Percentiles rank a stretch among this genome's conserved stretches.
Conservation (phyloP, 306 rosid genomes). For the Rosa lucieae region DNA sequence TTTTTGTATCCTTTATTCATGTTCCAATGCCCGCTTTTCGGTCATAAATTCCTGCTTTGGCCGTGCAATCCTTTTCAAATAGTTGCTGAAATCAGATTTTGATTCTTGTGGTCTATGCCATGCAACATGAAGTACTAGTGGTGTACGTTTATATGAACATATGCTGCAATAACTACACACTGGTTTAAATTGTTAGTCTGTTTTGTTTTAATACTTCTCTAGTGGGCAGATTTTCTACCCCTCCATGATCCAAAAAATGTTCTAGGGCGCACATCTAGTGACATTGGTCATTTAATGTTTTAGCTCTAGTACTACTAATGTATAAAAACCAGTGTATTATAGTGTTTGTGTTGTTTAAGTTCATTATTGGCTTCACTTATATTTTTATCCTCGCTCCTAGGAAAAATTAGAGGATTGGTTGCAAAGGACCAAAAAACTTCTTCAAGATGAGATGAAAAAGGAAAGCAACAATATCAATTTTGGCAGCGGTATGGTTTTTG, state of each 20-base stretch:
- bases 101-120: neutral
- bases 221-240: neutral
- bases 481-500: slow-evolving; percentile 48
- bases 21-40: neutral
- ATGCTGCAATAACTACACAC: neutral
- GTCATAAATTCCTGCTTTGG: neutral
- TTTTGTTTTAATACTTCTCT: neutral
- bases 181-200: neutral
- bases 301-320: neutral
- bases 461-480: slow-evolving; percentile 48
- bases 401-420: slow-evolving; percentile 95
- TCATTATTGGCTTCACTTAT: slow-evolving; percentile 19
- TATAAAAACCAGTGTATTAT: neutral
- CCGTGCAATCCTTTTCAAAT: neutral
- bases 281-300: neutral
- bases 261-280: neutral
- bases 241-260: neutral
- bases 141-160: neutral
- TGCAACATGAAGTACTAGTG: neutral
- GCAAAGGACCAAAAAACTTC: slow-evolving; percentile 50
- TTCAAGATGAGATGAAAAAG: slow-evolving; percentile 62
- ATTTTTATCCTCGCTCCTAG: slow-evolving; percentile 42
- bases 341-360: neutral
- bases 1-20: neutral
- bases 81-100: neutral